Evolutionary conservation across 2,329 filamentous ascomycete genomes (phyloP).

Genomic region (Aureobasidium zeae): DNA sequence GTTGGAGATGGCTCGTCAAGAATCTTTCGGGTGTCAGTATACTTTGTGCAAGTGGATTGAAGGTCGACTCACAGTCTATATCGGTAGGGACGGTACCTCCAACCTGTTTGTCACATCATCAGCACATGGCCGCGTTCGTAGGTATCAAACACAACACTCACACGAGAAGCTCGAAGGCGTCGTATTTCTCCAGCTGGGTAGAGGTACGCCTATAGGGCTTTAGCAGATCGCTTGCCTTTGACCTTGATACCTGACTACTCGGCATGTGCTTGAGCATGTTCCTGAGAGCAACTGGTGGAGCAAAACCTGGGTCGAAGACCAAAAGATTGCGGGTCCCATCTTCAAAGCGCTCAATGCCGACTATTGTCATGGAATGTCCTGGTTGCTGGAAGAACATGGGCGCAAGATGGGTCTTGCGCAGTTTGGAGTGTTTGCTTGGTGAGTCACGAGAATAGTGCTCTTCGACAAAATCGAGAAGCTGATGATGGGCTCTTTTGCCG

Average conservation of each 20-base stretch:
- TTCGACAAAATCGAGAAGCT: slow-evolving; percentile 57
- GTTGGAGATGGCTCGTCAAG: background rate
- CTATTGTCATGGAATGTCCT: slow-evolving; percentile 81
- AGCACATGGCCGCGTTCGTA: too few relatives aligned
- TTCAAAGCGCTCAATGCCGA: slow-evolving; percentile 65
- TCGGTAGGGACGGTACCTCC: background rate
- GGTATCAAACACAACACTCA: background rate
- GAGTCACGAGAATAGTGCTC: slow-evolving; percentile 53
- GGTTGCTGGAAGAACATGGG: slow-evolving; percentile 86
- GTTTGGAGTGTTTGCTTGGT: slow-evolving; percentile 43
- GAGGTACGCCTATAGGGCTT: background rate
- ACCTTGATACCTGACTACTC: too few relatives aligned
- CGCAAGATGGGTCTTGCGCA: slow-evolving; percentile 59
- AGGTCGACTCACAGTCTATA: background rate
- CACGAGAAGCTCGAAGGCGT: background rate
- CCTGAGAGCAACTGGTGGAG: slow-evolving; percentile 54
- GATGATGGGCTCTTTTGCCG: slow-evolving; percentile 41
- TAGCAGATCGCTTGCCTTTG: background rate
- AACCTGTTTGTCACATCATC: background rate
- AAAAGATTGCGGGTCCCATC: slow-evolving; percentile 61
- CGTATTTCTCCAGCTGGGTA: background rate
- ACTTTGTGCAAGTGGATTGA: background rate
- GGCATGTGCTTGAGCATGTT: slow-evolving; percentile 25
- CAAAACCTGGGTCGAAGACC: slow-evolving; percentile 81
- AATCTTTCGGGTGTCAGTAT: background rate